These are phyloP conservation scores for Saturnispora dispora DNA, from an alignment of 805 yeast genomes.

Conservation along the genomic window DNA sequence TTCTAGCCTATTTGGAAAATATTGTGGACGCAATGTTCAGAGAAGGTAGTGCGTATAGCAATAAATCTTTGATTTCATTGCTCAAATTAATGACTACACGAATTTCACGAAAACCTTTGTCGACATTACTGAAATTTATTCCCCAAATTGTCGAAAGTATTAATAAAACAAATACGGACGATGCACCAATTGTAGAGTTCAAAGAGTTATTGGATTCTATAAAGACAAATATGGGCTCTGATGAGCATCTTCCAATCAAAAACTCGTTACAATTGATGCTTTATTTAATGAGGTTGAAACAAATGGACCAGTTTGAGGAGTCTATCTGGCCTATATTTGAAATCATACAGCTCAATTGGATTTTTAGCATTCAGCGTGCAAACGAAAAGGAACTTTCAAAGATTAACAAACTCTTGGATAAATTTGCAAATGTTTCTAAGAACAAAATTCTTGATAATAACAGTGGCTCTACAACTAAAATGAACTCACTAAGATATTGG, in stretches of 20 bases:
- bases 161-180: constrained; percentile 8
- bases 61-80: constrained; percentile 7
- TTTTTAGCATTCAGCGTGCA: constrained; percentile 5
- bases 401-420: constrained; percentile 5
- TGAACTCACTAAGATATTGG: constrained; percentile 8
- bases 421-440: background rate
- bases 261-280: constrained; percentile 11
- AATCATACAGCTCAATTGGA: constrained; percentile 5
- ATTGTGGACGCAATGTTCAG: constrained; percentile 16
- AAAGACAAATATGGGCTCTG: constrained; percentile 2
- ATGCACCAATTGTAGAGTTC: constrained; percentile 9
- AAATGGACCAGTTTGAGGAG: background rate
- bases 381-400: constrained; percentile 5
- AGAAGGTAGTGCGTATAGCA: constrained; percentile 8
- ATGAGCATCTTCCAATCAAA: constrained; percentile 9
- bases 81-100: constrained; percentile 6
- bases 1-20: constrained; percentile 16
- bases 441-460: constrained; percentile 1
- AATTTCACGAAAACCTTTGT: constrained; percentile 15
- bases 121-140: constrained; percentile 13
- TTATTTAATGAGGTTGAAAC: constrained; percentile 12
- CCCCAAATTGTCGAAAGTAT: constrained; percentile 13
- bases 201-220: constrained; percentile 12
- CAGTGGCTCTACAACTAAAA: background rate
- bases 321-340: constrained; percentile 2